Evolutionary conservation across 805 yeast genomes (phyloP), one percentile per base, ranked within the genome.

Genomic region (Metschnikowia picachoensis): DNA sequence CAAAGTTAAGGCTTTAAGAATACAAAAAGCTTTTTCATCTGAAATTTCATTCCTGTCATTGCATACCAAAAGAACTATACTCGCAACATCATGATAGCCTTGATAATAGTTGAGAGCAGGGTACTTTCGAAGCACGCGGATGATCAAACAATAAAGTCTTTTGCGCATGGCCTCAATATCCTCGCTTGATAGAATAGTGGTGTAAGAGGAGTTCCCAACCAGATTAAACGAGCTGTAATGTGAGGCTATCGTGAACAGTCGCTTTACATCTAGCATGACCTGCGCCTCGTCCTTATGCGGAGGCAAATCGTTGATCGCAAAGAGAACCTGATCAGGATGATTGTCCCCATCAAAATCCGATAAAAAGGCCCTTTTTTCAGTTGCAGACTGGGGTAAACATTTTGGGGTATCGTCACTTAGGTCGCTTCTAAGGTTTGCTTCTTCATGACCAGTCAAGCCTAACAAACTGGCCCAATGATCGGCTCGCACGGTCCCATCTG

Each of bases 11-110:
- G 66, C 60, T 45, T 81, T 83, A 41, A 91, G 66, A 7, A 81
- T 57, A 16, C 58, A 58, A 47, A 70, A 76, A 2, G 75, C 64
- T n/a, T 48, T 44, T 55, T 67, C 72, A 39, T 65, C 57, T 5
- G 58, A 43, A 33, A 14, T 35, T 4, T 51, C 51, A 11, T 30
- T 20, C 8, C 48, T 50, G 15, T 59, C 57, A 32, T 57, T 59
- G 52, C 81, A 79, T 1, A 84, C 78, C 14, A 84, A 60, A 4
- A 86, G 66, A 7, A 87, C 69, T 4, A 86, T 74, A 32, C 87
- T 74, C 1, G 88, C 90, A 16, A 94, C 71, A 57, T 94, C 98
- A 64, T 92, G 98, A 62, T 77, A 88, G 0, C 99, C 99, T 65
- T 92, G 99, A 62, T 90, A 92, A 64, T 92, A 92, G 48, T 79